Evolutionary conservation across 1,284 basidiomycete species (phyloP).

Genomic region (Papiliotrema flavescens): DNA sequence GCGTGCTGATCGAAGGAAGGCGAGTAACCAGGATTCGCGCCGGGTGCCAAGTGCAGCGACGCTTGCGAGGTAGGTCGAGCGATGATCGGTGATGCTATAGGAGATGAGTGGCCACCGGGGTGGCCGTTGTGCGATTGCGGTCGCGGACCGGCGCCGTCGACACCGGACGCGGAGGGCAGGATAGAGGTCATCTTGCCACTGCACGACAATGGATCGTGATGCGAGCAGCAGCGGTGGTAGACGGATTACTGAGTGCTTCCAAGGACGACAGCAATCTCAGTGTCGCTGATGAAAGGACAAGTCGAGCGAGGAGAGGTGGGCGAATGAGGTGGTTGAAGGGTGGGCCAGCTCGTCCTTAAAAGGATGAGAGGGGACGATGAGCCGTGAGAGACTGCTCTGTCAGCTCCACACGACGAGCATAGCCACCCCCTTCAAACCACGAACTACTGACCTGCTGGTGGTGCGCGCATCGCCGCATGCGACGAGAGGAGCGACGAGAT

Average conservation of each 20-base stretch:
- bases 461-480: not conserved
- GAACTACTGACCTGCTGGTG: conserved; percentile 9
- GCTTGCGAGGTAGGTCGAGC: conserved; percentile 29
- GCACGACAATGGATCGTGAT: not conserved
- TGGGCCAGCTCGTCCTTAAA: conserved; percentile 2
- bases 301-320: not conserved
- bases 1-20: conserved; percentile 15
- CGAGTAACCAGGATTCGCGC: conserved; percentile 13
- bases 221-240: not conserved
- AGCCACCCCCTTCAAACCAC: conserved; percentile 24
- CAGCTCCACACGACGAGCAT: conserved; percentile 13
- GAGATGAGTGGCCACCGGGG: conserved; percentile 17
- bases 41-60: conserved; percentile 26
- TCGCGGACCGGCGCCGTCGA: conserved; percentile 15
- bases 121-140: conserved; percentile 20
- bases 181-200: conserved; percentile 22
- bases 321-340: conserved; percentile 16
- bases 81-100: conserved; percentile 24
- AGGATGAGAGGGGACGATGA: conserved; percentile 5
- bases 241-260: not conserved
- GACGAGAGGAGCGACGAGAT: not conserved
- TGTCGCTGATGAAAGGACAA: conserved; percentile 6
- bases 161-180: conserved; percentile 9
- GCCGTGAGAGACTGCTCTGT: conserved; percentile 3
- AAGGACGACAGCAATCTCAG: not conserved